Conservation (phyloP, 2,329 filamentous ascomycete genomes). For the Aspergillus sp. region DNA sequence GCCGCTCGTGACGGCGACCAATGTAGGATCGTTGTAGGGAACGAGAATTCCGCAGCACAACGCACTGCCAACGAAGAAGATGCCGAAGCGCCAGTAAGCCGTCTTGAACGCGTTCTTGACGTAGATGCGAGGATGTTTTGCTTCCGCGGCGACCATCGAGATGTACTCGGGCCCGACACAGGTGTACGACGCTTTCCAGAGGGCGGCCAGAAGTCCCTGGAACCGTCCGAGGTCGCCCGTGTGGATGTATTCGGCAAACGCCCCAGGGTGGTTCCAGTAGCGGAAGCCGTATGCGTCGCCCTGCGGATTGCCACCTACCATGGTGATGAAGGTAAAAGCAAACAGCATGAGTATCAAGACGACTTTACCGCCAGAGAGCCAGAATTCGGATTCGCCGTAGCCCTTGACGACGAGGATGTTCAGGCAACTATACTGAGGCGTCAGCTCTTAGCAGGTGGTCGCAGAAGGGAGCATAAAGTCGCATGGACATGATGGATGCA, state of each 20-base stretch:
- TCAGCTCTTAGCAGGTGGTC: no score
- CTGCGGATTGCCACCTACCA: slow-evolving; percentile 68
- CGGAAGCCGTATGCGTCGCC: slow-evolving; percentile 62
- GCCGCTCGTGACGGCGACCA: slow-evolving; percentile 28
- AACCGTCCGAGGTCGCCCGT: slow-evolving; percentile 52
- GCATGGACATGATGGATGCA: no score
- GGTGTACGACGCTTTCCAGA: slow-evolving; percentile 59
- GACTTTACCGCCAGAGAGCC: slow-evolving; percentile 50
- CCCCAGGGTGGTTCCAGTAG: slow-evolving; percentile 51
- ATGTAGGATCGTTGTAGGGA: slow-evolving; percentile 52
- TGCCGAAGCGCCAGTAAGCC: slow-evolving; percentile 65
- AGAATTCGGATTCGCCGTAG: slow-evolving; percentile 55
- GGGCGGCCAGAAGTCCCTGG: slow-evolving; percentile 52
- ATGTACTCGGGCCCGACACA: slow-evolving; percentile 58
- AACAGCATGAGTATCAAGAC: slow-evolving; percentile 59
- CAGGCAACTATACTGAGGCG: slow-evolving; percentile 42
- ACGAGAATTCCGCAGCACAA: slow-evolving; percentile 61
- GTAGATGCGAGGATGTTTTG: slow-evolving; percentile 56
- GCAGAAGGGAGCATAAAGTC: no score
- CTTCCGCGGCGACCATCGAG: slow-evolving; percentile 53
- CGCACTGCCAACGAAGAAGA: slow-evolving; percentile 65
- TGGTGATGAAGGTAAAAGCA: slow-evolving; percentile 66
- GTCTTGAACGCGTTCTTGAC: slow-evolving; percentile 67
- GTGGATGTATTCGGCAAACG: slow-evolving; percentile 56
- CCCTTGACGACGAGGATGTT: slow-evolving; percentile 61